phyloP scores from a whole-genome alignment of 2,329 filamentous ascomycete species.

The Teratosphaeria epicoccoides region DNA sequence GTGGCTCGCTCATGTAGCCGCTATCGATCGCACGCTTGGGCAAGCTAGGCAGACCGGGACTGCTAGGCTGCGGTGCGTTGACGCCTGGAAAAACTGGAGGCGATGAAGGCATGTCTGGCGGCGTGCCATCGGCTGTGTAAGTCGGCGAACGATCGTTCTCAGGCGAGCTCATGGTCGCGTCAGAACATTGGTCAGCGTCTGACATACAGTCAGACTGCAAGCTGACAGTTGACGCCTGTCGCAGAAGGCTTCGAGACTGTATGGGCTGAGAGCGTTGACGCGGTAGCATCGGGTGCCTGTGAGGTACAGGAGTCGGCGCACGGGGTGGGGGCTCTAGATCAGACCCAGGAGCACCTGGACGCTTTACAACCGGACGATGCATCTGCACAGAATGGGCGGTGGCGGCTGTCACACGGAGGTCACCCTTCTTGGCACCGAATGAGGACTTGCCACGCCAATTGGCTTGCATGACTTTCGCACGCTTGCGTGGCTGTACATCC shows the following conservation, averaged over 20 bases:
- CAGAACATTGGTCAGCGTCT: slow-evolving; percentile 27
- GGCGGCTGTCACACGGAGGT: slow-evolving; percentile 80
- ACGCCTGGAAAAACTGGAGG: slow-evolving; percentile 63
- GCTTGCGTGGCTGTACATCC: slow-evolving; percentile 58
- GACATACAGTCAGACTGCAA: slow-evolving; percentile 22
- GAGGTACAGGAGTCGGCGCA: slow-evolving; percentile 65
- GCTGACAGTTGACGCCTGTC: slow-evolving; percentile 20
- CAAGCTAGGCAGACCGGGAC: slow-evolving; percentile 54
- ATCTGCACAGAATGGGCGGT: slow-evolving; percentile 79
- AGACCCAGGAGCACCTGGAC: slow-evolving; percentile 36
- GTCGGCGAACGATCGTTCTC: slow-evolving; percentile 39
- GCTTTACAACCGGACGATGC: slow-evolving; percentile 59
- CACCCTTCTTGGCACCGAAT: slow-evolving; percentile 58
- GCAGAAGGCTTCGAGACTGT: slow-evolving; percentile 17
- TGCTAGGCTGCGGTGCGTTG: slow-evolving; percentile 50
- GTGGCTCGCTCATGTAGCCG: slow-evolving; percentile 57
- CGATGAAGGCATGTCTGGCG: slow-evolving; percentile 77
- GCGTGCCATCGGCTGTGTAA: slow-evolving; percentile 49
- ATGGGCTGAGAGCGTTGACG: slow-evolving; percentile 19
- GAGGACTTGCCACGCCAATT: slow-evolving; percentile 61
- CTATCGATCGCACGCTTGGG: slow-evolving; percentile 46
- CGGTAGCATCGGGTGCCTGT: slow-evolving; percentile 27
- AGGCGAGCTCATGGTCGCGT: slow-evolving; percentile 34
- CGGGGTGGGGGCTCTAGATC: slow-evolving; percentile 64
- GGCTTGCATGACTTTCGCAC: slow-evolving; percentile 65